phyloP scores from a whole-genome alignment of 257 asterid genomes.

The Lycium ferocissimum region DNA sequence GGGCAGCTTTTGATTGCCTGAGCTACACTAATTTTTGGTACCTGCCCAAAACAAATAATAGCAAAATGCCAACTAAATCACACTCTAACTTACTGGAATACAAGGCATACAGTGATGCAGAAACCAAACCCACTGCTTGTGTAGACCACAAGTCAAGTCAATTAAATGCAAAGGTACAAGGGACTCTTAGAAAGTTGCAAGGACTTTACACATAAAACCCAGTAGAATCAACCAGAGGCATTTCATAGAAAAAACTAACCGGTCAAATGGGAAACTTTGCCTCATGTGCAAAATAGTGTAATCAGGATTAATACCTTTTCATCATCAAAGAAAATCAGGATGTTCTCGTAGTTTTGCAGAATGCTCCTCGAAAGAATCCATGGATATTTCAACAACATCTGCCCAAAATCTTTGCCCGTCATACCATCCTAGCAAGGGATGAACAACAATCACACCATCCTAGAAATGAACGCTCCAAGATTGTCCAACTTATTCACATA shows the following conservation, averaged over 20 bases:
- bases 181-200: constrained; percentile 18
- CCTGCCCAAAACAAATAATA: constrained; percentile 51
- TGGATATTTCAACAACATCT: constrained; percentile 84
- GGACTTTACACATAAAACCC: constrained; percentile 12
- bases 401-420: constrained; percentile 55
- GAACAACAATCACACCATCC: constrained; percentile 23
- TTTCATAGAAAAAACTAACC: constrained; percentile 17
- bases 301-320: constrained; percentile 64
- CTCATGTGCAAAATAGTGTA: background rate
- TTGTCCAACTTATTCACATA: constrained; percentile 13
- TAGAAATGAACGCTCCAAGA: constrained; percentile 23
- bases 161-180: constrained; percentile 3
- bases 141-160: constrained; percentile 13
- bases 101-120: constrained; percentile 20
- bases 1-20: constrained; percentile 78
- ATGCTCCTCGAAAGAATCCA: constrained; percentile 87
- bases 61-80: background rate
- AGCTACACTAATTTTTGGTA: constrained; percentile 62
- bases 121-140: constrained; percentile 13
- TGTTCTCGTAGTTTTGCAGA: constrained; percentile 63
- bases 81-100: background rate
- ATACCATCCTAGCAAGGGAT: constrained; percentile 59
- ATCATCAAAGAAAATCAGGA: constrained; percentile 60
- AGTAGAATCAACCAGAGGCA: constrained; percentile 3
- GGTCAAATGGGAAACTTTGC: constrained; percentile 23